These are phyloP conservation scores for Colletotrichum gloeosporioides DNA, from an alignment of 2,329 filamentous ascomycete species.

Conservation along the genomic window DNA sequence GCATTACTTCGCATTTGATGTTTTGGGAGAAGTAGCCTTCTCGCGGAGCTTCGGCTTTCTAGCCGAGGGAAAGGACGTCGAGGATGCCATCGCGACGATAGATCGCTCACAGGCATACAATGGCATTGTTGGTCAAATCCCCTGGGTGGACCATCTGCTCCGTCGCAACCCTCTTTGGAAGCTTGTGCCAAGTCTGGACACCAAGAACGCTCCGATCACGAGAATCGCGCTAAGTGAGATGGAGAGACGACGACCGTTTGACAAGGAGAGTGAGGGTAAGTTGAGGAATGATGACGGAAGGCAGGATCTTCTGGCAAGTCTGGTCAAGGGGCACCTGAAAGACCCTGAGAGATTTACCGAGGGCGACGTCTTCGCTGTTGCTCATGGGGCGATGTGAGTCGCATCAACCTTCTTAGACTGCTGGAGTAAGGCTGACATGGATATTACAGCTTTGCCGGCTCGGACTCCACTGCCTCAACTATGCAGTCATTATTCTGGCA, in stretches of 20 bases:
- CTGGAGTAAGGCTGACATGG: neutral
- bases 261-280: constrained; percentile 47
- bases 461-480: constrained; percentile 64
- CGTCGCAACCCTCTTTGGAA: constrained; percentile 52
- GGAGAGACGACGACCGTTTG: constrained; percentile 49
- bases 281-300: constrained; percentile 46
- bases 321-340: constrained; percentile 59
- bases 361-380: constrained; percentile 61
- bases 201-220: constrained; percentile 53
- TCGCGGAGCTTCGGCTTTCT: constrained; percentile 58
- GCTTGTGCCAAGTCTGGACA: constrained; percentile 43
- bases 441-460: constrained; percentile 57
- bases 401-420: neutral
- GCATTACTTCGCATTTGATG: constrained; percentile 39
- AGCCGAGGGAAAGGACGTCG: constrained; percentile 53
- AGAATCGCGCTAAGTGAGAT: constrained; percentile 58
- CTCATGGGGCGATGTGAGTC: constrained; percentile 60
- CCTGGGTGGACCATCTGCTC: constrained; percentile 52
- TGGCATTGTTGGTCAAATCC: constrained; percentile 56
- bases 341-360: constrained; percentile 51
- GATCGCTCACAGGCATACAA: constrained; percentile 58
- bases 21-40: constrained; percentile 58
- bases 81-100: constrained; percentile 45
- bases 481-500: constrained; percentile 64
- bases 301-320: constrained; percentile 54